These are phyloP conservation scores for Colletotrichum abscissum DNA, from an alignment of 2,329 filamentous ascomycete genomes.

Conservation along the genomic window DNA sequence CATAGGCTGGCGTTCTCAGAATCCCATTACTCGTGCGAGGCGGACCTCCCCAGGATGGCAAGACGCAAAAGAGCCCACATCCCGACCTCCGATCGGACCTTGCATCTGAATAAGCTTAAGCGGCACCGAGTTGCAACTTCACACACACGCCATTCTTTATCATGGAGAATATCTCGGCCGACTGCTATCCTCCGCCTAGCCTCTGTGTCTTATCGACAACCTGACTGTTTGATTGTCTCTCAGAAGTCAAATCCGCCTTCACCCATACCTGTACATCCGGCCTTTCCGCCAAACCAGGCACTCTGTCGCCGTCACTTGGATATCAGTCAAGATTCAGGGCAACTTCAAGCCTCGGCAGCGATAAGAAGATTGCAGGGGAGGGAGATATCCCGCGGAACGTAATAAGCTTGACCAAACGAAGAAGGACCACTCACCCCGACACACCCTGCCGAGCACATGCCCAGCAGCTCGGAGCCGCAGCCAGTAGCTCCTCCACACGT, in stretches of 20 bases:
- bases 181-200: not conserved
- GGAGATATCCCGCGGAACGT: slow-evolving; percentile 8
- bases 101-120: slow-evolving; percentile 33
- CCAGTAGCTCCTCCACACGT: slow-evolving; percentile 30
- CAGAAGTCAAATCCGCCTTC: not conserved
- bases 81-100: slow-evolving; percentile 32
- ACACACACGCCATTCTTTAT: not conserved
- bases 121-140: slow-evolving; percentile 9
- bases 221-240: not conserved
- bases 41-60: not conserved
- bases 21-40: slow-evolving; percentile 27
- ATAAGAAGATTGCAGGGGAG: not conserved
- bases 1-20: not conserved
- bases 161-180: not conserved
- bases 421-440: slow-evolving; percentile 28
- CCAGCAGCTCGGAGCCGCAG: slow-evolving; percentile 30
- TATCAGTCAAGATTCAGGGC: not conserved
- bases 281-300: slow-evolving; percentile 28
- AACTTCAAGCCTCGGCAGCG: not conserved
- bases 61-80: slow-evolving; percentile 10
- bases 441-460: slow-evolving; percentile 30
- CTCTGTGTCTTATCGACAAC: not conserved
- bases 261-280: slow-evolving; percentile 25
- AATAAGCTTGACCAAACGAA: not conserved
- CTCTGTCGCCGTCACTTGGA: not conserved